These are phyloP conservation scores for Fraxinus platypoda DNA, from an alignment of 305 asterid species.

Conservation along the genomic window DNA sequence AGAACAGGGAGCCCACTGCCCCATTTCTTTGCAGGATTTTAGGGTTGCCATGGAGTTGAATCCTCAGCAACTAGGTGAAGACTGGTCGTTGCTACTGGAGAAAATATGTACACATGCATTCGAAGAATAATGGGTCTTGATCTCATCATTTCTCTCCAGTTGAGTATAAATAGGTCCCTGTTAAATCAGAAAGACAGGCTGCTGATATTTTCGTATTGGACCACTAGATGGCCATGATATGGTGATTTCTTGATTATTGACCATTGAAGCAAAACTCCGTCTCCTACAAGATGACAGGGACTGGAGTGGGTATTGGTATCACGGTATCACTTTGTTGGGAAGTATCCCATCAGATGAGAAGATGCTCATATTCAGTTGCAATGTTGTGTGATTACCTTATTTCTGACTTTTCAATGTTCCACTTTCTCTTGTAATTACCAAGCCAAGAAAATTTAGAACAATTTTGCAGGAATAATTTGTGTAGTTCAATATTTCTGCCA, in stretches of 20 bases:
- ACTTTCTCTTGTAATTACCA: constrained; percentile 47
- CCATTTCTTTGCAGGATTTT: constrained; percentile 70
- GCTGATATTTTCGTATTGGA: background rate
- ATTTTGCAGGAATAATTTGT: constrained; percentile 56
- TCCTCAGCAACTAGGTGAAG: constrained; percentile 84
- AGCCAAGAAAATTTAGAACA: constrained; percentile 40
- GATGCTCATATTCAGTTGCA: constrained; percentile 44
- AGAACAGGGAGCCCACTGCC: constrained; percentile 36
- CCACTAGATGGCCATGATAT: constrained; percentile 19
- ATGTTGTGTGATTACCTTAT: constrained; percentile 80
- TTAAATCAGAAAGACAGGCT: constrained; percentile 46
- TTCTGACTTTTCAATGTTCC: constrained; percentile 39
- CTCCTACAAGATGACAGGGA: constrained; percentile 40
- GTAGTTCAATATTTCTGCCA: constrained; percentile 38
- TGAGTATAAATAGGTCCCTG: constrained; percentile 41
- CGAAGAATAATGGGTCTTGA: constrained; percentile 50
- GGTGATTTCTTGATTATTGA: constrained; percentile 33
- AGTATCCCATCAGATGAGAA: constrained; percentile 37
- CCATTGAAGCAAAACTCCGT: constrained; percentile 37
- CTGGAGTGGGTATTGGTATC: constrained; percentile 36
- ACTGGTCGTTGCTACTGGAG: constrained; percentile 87
- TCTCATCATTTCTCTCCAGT: constrained; percentile 29
- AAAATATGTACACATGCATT: constrained; percentile 60
- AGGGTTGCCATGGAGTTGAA: constrained; percentile 86
- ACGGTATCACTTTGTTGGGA: constrained; percentile 29